These are phyloP conservation scores for Halteria grandinella DNA, from an alignment of 73 alveolate species.

Conservation along the genomic window DNA sequence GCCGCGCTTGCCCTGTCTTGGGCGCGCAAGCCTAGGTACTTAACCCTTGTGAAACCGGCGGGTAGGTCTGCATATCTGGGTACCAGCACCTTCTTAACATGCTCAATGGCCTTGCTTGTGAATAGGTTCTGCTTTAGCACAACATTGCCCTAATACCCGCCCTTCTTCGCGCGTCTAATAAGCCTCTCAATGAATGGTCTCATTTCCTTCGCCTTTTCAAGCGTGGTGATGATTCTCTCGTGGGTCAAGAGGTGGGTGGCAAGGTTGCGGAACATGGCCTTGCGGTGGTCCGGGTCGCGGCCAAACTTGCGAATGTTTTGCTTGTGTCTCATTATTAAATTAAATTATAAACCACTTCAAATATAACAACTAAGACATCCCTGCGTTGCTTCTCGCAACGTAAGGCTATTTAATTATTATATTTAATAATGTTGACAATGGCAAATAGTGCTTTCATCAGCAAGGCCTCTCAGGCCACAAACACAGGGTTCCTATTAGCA, in stretches of 20 bases:
- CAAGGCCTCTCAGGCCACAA: too few relatives aligned
- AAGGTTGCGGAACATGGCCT: constrained; percentile 51
- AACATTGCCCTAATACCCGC: background rate
- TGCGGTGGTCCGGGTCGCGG: constrained; percentile 11
- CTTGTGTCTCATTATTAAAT: constrained; percentile 44
- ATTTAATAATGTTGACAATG: constrained; percentile 12
- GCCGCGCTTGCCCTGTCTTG: constrained; percentile 29
- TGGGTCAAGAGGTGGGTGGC: constrained; percentile 37
- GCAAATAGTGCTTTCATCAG: too few relatives aligned
- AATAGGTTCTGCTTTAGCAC: constrained; percentile 14
- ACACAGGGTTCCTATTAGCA: too few relatives aligned
- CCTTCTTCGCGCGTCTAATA: constrained; percentile 32
- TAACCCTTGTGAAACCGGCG: constrained; percentile 21
- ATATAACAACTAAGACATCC: background rate
- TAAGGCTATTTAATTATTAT: constrained; percentile 40
- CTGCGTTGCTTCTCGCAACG: background rate
- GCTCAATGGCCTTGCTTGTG: constrained; percentile 40
- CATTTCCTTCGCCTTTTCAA: constrained; percentile 58
- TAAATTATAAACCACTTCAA: constrained; percentile 1
- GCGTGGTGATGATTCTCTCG: constrained; percentile 57
- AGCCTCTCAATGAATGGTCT: constrained; percentile 53
- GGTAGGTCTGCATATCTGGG: constrained; percentile 31
- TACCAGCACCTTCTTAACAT: constrained; percentile 39
- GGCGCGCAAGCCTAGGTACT: background rate
- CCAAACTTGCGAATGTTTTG: constrained; percentile 18